phyloP scores from a whole-genome alignment of 345 rosid genomes.

The Hibiscus tridactylites region DNA sequence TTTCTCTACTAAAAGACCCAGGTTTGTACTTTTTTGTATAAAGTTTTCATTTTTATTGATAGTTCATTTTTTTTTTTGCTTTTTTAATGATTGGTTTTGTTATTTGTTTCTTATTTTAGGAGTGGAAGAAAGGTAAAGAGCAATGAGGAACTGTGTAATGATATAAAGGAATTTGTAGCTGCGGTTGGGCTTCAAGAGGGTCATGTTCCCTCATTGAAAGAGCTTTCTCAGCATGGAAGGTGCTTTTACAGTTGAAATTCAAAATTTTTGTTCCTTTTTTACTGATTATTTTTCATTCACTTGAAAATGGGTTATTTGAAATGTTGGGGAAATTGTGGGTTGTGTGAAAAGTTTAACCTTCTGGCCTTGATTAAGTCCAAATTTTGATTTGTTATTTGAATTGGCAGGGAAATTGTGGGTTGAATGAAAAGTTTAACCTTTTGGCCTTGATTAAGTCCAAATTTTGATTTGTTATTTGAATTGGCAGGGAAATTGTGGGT shows the following conservation, averaged over 20 bases:
- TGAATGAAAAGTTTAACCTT: background rate
- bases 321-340: background rate
- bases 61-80: background rate
- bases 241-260: constrained; percentile 10
- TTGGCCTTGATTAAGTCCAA: background rate
- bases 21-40: constrained; percentile 18
- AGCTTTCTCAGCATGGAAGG: constrained; percentile 78
- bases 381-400: background rate
- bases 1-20: constrained; percentile 35
- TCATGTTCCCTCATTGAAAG: constrained; percentile 76
- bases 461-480: background rate
- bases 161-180: constrained; percentile 55
- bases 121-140: constrained; percentile 66
- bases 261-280: background rate
- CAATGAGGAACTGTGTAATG: constrained; percentile 60
- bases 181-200: constrained; percentile 55
- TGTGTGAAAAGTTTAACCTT: background rate
- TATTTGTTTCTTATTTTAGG: constrained; percentile 20
- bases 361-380: background rate
- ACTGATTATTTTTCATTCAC: background rate
- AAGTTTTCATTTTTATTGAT: background rate
- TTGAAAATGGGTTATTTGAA: background rate
- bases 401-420: background rate
- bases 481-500: background rate
- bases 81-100: background rate